Evolutionary conservation across 176 grass and related monocot genomes (phyloP).

Genomic region (Aegilops speltoides): DNA sequence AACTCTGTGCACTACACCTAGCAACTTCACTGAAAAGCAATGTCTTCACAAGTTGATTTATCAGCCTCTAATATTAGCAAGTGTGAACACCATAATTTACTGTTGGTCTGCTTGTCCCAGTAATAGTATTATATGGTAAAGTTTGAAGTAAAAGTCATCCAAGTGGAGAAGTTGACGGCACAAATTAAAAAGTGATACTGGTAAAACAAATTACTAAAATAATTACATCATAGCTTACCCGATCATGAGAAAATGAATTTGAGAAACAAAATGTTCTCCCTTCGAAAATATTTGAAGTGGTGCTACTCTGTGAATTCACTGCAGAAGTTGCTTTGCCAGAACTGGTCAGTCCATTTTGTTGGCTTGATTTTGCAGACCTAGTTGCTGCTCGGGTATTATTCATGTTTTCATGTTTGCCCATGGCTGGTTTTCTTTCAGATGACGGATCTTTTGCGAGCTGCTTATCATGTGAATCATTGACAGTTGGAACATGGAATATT

Average conservation of each 20-base stretch:
- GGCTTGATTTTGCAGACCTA: constrained; percentile 51
- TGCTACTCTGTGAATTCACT: constrained; percentile 47
- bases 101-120: not conserved
- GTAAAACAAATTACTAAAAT: constrained; percentile 19
- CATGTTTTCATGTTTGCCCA: constrained; percentile 35
- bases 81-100: constrained; percentile 20
- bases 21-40: constrained; percentile 21
- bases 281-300: constrained; percentile 65
- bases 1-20: not conserved
- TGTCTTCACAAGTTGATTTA: constrained; percentile 18
- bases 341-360: constrained; percentile 31
- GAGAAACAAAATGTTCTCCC: constrained; percentile 86
- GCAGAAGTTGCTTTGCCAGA: constrained; percentile 26
- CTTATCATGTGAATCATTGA: constrained; percentile 46
- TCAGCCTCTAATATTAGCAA: not conserved
- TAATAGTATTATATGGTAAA: constrained; percentile 6
- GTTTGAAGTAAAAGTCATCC: constrained; percentile 1
- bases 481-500: constrained; percentile 40
- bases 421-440: constrained; percentile 56
- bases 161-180: not conserved
- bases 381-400: constrained; percentile 31
- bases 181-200: constrained; percentile 10
- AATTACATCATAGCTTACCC: constrained; percentile 40
- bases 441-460: constrained; percentile 33
- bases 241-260: constrained; percentile 73